Evolutionary conservation across 345 rosid species (phyloP).

Genomic region (Sapria himalayana): DNA sequence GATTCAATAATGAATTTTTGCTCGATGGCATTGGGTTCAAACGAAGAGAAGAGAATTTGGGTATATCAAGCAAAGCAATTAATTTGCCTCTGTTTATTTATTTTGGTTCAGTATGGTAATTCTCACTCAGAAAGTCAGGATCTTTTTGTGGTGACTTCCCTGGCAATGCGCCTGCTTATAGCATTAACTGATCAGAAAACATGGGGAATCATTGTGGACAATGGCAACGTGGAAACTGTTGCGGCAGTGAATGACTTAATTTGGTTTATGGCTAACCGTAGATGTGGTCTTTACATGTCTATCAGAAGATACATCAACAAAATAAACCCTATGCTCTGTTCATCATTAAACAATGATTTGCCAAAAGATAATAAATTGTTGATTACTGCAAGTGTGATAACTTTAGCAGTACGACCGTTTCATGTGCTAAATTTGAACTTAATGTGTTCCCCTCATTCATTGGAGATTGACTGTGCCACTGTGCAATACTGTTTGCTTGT

Average conservation of each 20-base stretch:
- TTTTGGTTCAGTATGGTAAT: slow-evolving; percentile 31
- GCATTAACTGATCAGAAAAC: slow-evolving; percentile 53
- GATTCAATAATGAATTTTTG: slow-evolving; percentile 54
- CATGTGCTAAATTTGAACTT: slow-evolving; percentile 18
- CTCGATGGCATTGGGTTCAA: slow-evolving; percentile 31
- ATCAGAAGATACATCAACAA: slow-evolving; percentile 37
- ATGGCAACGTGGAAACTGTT: slow-evolving; percentile 25
- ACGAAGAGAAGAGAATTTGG: slow-evolving; percentile 56
- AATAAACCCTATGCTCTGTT: slow-evolving; percentile 14
- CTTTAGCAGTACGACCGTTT: slow-evolving; percentile 73
- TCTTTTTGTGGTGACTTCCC: slow-evolving; percentile 28
- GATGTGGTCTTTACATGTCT: slow-evolving; percentile 50
- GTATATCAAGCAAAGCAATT: slow-evolving; percentile 42
- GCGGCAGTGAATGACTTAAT: slow-evolving; percentile 34
- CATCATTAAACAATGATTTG: slow-evolving; percentile 12
- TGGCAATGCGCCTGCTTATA: slow-evolving; percentile 45
- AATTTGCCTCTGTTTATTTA: slow-evolving; percentile 41
- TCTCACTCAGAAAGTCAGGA: slow-evolving; percentile 19
- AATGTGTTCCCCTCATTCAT: slow-evolving; percentile 11
- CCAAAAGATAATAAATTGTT: slow-evolving; percentile 46
- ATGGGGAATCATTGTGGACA: slow-evolving; percentile 32
- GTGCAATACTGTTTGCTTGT: slow-evolving; percentile 34
- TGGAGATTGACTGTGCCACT: slow-evolving; percentile 18
- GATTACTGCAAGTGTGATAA: slow-evolving; percentile 61
- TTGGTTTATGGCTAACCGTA: slow-evolving; percentile 39